Base-by-base conservation (phyloP, 75 land plant species). In the Picea sitchensis region DNA sequence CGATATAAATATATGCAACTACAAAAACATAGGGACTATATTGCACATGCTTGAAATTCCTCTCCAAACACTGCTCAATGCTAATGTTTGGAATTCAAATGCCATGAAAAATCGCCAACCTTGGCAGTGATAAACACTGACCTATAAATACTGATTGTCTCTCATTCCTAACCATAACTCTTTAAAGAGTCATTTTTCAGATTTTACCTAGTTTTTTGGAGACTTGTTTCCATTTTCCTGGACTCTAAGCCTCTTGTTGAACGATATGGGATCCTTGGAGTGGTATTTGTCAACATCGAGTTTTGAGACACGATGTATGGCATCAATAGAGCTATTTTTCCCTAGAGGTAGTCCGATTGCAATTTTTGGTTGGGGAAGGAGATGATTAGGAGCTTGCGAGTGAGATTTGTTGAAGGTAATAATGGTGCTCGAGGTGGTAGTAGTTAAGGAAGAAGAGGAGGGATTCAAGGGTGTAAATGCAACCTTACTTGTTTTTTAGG, bases 1-100 rank as follows among this genome's bases (percentile, higher is more conserved):
- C 91, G 8, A 93, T 89, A 41, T 93, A 93, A 1, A 86, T 87
- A 74, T 91, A 93, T 7, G 90, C 95, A 9, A 93, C 93, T 14
- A 91, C 93, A 64, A 84, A 89, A 9, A 88, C 86, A 5, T 90
- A 87, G 2, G 93, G 86, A 31, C 85, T 87, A 17, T 82, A 89
- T 7, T 76, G 64, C 17, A 93, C 87, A 75, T 91, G 91, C 76
- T 83, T 72, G 79, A 89, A 93, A 34, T 91, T 91, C 63, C 93
- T 82, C 81, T 89, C 95, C 18, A 93, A 80, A 67, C 82, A 93
- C 0, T 83, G 54, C 36, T 89, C 87, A 57, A 93, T 84, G 14
- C 84, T 81, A 82, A 93, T 84, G 81, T 87, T 86, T 17, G 89
- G 90, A 7, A 80, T 69, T 61, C 90, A 77, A 20, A 59, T 41